A percentile compares a stretch with the other conserved stretches of the same genome.
Evolutionary conservation across 2,329 filamentous ascomycete genomes (phyloP).

Genomic region (Drechslerella dactyloides): DNA sequence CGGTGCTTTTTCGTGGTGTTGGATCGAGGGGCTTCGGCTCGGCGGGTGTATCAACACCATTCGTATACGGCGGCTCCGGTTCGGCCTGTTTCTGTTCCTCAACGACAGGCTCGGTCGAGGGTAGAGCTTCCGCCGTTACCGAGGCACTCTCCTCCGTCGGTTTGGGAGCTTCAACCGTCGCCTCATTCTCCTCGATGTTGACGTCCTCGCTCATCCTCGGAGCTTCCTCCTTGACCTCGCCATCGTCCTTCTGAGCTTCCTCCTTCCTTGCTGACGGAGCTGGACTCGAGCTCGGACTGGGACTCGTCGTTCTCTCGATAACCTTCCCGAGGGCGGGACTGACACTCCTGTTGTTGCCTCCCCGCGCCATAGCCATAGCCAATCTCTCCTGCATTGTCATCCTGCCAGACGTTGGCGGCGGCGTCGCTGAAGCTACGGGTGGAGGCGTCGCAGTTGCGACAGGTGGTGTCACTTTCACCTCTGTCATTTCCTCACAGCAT

Average conservation of each 20-base stretch:
- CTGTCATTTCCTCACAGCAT: not conserved
- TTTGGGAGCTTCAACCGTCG: conserved; percentile 14
- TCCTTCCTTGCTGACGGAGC: conserved; percentile 59
- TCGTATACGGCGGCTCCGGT: conserved; percentile 55
- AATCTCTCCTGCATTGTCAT: conserved; percentile 76
- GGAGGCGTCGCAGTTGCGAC: conserved; percentile 16
- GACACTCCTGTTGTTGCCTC: conserved; percentile 63
- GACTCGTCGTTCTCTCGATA: conserved; percentile 60
- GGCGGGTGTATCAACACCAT: conserved; percentile 13
- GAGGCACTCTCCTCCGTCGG: conserved; percentile 27
- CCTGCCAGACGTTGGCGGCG: conserved; percentile 66
- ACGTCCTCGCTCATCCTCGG: conserved; percentile 55
- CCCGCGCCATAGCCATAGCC: conserved; percentile 82
- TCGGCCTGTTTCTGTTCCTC: conserved; percentile 59
- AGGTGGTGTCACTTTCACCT: conserved; percentile 34
- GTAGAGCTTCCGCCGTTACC: conserved; percentile 35
- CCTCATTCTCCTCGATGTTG: conserved; percentile 51
- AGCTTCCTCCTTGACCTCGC: conserved; percentile 25
- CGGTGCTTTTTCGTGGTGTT: conserved; percentile 23
- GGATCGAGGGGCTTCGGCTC: conserved; percentile 7
- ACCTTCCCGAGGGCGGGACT: conserved; percentile 66
- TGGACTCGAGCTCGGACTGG: conserved; percentile 60
- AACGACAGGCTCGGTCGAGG: not conserved
- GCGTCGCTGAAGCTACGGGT: conserved; percentile 56
- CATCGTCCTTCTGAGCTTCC: conserved; percentile 10